A percentile compares a stretch with the other conserved stretches of the same genome.
Conservation (phyloP, 768 basidiomycete genomes). For the Russula virescens region DNA sequence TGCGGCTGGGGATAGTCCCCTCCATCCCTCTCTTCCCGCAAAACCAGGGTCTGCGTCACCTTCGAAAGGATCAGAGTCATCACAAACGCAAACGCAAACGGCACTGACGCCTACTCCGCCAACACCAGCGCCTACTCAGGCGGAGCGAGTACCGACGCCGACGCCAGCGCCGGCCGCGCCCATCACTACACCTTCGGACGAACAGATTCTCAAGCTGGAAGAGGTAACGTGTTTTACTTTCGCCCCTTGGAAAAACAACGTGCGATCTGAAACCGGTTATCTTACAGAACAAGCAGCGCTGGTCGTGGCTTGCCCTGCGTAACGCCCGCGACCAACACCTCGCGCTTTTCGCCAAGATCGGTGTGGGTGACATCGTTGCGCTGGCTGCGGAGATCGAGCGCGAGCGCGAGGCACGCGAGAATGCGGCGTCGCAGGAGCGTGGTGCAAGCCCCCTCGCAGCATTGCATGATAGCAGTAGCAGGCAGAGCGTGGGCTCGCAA, state of each 20-base stretch:
- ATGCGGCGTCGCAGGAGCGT: constrained; percentile 28
- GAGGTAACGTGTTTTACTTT: constrained; percentile 41
- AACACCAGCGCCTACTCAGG: not conserved
- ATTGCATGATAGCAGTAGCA: constrained; percentile 15
- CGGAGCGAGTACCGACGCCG: constrained; percentile 3
- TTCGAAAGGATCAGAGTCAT: constrained; percentile 28
- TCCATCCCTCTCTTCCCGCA: constrained; percentile 40
- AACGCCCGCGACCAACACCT: constrained; percentile 67
- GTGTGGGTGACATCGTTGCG: constrained; percentile 58
- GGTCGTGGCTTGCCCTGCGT: constrained; percentile 78
- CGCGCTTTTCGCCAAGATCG: constrained; percentile 77
- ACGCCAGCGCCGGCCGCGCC: not conserved
- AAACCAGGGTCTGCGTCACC: constrained; percentile 49
- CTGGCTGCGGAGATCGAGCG: constrained; percentile 33
- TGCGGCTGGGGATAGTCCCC: constrained; percentile 22
- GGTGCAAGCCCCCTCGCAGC: constrained; percentile 25
- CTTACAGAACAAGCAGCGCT: constrained; percentile 64
- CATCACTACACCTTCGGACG: constrained; percentile 35
- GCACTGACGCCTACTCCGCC: constrained; percentile 10
- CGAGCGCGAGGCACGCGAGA: constrained; percentile 33
- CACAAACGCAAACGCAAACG: constrained; percentile 29
- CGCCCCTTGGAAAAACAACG: not conserved
- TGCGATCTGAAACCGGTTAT: not conserved
- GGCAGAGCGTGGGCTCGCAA: not conserved
- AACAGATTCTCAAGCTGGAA: constrained; percentile 53